Evolutionary conservation across 2,329 filamentous ascomycete species (phyloP).

Genomic region (Chrysoporthe deuterocubensis): DNA sequence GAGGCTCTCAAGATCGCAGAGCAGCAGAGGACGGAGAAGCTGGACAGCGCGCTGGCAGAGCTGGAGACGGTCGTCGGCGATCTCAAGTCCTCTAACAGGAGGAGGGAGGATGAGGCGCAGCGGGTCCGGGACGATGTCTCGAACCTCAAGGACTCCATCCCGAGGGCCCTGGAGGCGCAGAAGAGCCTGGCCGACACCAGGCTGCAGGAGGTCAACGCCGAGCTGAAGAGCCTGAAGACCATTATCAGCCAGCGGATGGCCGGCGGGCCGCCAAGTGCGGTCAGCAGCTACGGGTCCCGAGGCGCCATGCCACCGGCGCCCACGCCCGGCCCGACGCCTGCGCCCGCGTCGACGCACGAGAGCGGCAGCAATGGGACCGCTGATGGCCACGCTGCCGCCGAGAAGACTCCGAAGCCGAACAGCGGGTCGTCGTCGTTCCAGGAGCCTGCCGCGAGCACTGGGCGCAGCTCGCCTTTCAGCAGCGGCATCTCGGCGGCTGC

Average conservation of each 20-base stretch:
- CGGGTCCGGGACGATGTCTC: conserved; percentile 86
- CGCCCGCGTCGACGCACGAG: conserved; percentile 33
- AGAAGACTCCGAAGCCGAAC: conserved; percentile 40
- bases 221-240: conserved; percentile 91
- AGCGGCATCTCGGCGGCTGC: conserved; percentile 55
- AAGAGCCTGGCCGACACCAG: conserved; percentile 81
- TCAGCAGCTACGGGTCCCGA: conserved; percentile 37
- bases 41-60: conserved; percentile 81
- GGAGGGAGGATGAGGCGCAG: conserved; percentile 85
- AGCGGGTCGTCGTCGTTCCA: conserved; percentile 33
- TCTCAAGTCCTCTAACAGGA: conserved; percentile 78
- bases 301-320: conserved; percentile 32
- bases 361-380: conserved; percentile 35
- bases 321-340: conserved; percentile 30
- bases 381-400: conserved; percentile 34
- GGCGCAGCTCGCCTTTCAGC: conserved; percentile 50
- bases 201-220: conserved; percentile 81
- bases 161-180: conserved; percentile 85
- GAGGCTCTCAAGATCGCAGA: conserved; percentile 86
- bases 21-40: conserved; percentile 77
- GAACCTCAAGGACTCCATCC: conserved; percentile 80
- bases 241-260: conserved; percentile 71
- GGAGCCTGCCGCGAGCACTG: conserved; percentile 41
- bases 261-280: conserved; percentile 33
- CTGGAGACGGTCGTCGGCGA: conserved; percentile 83